These are phyloP conservation scores for Auricularia cornea DNA, from an alignment of 768 basidiomycete genomes.

Conservation along the genomic window DNA sequence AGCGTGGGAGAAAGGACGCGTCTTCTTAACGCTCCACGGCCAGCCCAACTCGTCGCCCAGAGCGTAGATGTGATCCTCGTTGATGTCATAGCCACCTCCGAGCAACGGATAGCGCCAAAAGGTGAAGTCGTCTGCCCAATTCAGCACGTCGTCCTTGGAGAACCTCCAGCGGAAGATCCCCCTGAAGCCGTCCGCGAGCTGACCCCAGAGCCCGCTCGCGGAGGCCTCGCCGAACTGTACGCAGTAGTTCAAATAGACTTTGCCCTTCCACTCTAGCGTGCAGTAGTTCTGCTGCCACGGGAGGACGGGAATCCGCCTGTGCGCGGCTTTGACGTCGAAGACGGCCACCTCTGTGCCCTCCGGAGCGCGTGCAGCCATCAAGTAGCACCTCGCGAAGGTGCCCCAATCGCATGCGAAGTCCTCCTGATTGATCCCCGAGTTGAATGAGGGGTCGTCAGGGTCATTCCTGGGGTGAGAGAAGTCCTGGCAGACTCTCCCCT, in stretches of 20 bases:
- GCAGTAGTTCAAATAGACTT: slow-evolving; percentile 15
- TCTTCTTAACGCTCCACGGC: no score
- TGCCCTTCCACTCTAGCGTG: slow-evolving; percentile 15
- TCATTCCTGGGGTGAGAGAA: no score
- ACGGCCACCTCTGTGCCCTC: slow-evolving; percentile 16
- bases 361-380: slow-evolving; percentile 25
- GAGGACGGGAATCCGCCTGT: slow-evolving; percentile 5
- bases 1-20: no score
- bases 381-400: slow-evolving; percentile 29
- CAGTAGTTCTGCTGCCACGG: slow-evolving; percentile 30
- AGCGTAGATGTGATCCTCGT: no score
- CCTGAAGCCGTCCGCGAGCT: slow-evolving; percentile 10
- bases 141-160: slow-evolving; percentile 14
- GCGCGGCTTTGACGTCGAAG: no score
- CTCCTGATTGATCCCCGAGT: slow-evolving; percentile 21
- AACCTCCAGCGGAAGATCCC: slow-evolving; percentile 18
- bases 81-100: no score
- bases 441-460: slow-evolving; percentile 22
- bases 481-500: no score
- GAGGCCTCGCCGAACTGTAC: slow-evolving; percentile 17
- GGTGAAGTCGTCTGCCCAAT: slow-evolving; percentile 35
- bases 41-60: no score
- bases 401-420: slow-evolving; percentile 31
- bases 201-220: slow-evolving; percentile 17
- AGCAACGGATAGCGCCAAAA: slow-evolving; percentile 12